A percentile compares a stretch with the other conserved stretches of the same genome.
phyloP scores from a whole-genome alignment of 2,329 filamentous ascomycete genomes.

The Botryotinia convoluta region DNA sequence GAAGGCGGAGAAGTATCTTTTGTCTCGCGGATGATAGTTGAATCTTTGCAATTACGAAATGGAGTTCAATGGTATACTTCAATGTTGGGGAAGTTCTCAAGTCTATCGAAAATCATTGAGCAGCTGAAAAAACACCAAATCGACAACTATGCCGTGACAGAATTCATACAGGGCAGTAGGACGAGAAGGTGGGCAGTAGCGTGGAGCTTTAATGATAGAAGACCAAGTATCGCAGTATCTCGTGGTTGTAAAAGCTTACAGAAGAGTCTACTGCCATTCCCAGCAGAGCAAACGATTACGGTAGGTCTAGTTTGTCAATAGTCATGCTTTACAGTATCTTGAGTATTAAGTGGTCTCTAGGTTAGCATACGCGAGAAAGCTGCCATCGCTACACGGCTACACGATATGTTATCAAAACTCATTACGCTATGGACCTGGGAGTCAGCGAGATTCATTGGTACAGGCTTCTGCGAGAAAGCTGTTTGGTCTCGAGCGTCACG shows the following conservation, averaged over 20 bases:
- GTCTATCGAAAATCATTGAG: slow-evolving; percentile 61
- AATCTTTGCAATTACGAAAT: slow-evolving; percentile 59
- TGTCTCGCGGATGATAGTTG: slow-evolving; percentile 65
- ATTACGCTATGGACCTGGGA: slow-evolving; percentile 37
- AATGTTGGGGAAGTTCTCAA: slow-evolving; percentile 82
- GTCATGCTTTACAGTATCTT: neutral
- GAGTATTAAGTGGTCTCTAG: neutral
- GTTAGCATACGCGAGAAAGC: neutral
- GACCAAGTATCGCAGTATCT: slow-evolving; percentile 55
- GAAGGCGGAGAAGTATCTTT: slow-evolving; percentile 75
- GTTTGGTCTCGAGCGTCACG: slow-evolving; percentile 39
- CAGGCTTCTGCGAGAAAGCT: slow-evolving; percentile 37
- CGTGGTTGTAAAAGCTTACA: slow-evolving; percentile 41
- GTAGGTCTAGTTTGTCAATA: slow-evolving; percentile 24
- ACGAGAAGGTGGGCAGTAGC: slow-evolving; percentile 85
- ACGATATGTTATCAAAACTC: slow-evolving; percentile 32
- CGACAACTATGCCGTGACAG: slow-evolving; percentile 77
- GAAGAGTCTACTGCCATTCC: slow-evolving; percentile 51
- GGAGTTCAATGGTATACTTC: slow-evolving; percentile 83
- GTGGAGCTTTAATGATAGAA: slow-evolving; percentile 74
- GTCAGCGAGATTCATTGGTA: slow-evolving; percentile 24
- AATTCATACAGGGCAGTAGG: slow-evolving; percentile 72
- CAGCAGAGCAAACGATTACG: slow-evolving; percentile 46
- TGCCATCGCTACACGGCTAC: slow-evolving; percentile 29
- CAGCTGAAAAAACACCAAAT: slow-evolving; percentile 57